Evolutionary conservation across 306 rosid genomes (phyloP), one percentile per base, ranked within the genome.

Genomic region (Coriaria nepalensis): DNA sequence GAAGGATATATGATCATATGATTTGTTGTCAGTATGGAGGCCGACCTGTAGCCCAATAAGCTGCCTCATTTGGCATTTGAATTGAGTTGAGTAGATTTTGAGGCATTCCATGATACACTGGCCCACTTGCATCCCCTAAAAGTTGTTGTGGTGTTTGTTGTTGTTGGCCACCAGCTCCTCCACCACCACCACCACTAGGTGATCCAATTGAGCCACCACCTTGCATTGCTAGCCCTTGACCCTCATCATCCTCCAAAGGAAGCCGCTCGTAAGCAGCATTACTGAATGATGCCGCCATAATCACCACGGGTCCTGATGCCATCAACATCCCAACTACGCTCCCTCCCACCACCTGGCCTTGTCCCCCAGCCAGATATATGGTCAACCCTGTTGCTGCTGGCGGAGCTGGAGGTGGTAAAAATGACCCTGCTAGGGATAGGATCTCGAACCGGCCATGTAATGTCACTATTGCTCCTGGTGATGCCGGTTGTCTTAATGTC

Each of bases 221-320:
- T 52, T 72, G 95, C 59, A 79, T 44, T 32, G 83, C 13, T 32
- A 47, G 61, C 63, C 65, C 8, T 12, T 56, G 61, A 10, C 74
- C 58, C 6, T 90, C 95, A 4, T 85, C 96, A 0, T 92, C 98
- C 45, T 92, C 98, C 64, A 92, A 58, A 0, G 98, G 96, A 4
- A 92, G 94, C 52, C 98, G 68, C 65, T 92, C 98, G 9, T 92
- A 92, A 0, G 96, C 98, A 0, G 98, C 98, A 92, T 92, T 92
- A 42, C 98, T 82, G 48, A 92, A 92, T 0, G 95, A 92, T 14
- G 96, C 98, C 0, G 96, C 87, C 87, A 92, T 92, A 33, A 92
- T 76, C 3, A 92, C 96, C 13, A 92, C 98, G 0, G 98, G 93
- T 0, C 98, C 98, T 0, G 96, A 75, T 10, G 98, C 98, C 46